Base-by-base conservation (phyloP, 2,329 filamentous ascomycete species). In the Chaetomiaceae sp. region DNA sequence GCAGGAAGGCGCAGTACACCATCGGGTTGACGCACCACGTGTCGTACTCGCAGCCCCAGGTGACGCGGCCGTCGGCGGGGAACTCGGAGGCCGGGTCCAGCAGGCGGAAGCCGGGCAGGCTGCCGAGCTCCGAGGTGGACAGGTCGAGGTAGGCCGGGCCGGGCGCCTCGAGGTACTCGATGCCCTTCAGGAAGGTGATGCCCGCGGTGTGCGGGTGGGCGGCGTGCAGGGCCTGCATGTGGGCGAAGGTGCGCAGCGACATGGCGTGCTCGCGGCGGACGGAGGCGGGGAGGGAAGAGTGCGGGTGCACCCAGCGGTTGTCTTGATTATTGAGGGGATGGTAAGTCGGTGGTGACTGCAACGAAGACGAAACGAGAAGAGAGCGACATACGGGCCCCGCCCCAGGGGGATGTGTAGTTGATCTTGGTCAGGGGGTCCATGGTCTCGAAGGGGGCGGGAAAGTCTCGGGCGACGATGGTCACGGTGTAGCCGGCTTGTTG, bases 361-460 rank as follows among this genome's bases (percentile, higher is more conserved):
- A n/a, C n/a, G n/a, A n/a, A n/a, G n/a, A n/a, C n/a, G n/a, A n/a
- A n/a, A n/a, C n/a, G n/a, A 10, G 19, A 11, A 30, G 4, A 19
- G 24, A 45, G n/a, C n/a, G 9, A 42, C 30, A 24, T 48, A 54
- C 49, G 55, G 27, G 76, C 75, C 10, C 76, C 76, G 29, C 69
- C 76, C 75, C 75, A 79, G 42, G 75, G 74, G 24, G 76, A 79
- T 12, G 76, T 73, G 57, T 72, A 79, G 63, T 79, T 69, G 57
- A 75, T 70, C 46, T 67, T 61, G 1, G 62, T 50, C 12, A 49
- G 50, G 5, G 65, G 56, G 47, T 72, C 66, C 27, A 70, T 62
- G 11, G 68, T 67, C 57, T 74, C 72, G 38, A 66, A 72, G 9
- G 71, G 67, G n/a, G 58, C 60, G 9, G 72, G 72, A 38, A 75